Evolutionary conservation across 805 yeast species (phyloP).

Genomic region (Cyberlindnera amylophila): DNA sequence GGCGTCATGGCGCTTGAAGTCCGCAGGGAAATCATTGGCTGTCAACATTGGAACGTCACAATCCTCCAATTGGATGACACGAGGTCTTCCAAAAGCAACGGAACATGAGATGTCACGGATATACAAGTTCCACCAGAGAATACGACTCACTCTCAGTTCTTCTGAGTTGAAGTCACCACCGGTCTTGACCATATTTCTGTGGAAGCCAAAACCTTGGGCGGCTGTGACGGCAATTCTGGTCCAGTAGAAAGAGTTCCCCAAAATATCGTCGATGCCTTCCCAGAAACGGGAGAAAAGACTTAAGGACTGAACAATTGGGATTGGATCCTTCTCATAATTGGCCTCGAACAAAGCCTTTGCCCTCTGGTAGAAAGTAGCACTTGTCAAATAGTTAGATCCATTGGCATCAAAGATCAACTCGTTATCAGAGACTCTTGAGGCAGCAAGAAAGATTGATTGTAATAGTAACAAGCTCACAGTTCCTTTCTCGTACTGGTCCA

Average conservation of each 20-base stretch:
- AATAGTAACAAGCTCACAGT: conserved; percentile 58
- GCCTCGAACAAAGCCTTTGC: conserved; percentile 75
- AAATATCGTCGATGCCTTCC: conserved; percentile 69
- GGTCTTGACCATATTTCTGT: conserved; percentile 42
- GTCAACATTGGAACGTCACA: conserved; percentile 73
- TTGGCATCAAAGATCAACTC: conserved; percentile 45
- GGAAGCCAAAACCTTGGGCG: conserved; percentile 77
- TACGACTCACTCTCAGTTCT: conserved; percentile 50
- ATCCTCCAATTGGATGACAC: conserved; percentile 63
- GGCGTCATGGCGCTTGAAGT: conserved; percentile 46
- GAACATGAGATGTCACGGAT: conserved; percentile 67
- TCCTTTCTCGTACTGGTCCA: conserved; percentile 52
- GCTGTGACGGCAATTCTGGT: conserved; percentile 62
- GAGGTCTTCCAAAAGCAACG: conserved; percentile 72
- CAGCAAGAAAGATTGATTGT: conserved; percentile 67
- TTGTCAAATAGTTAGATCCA: conserved; percentile 46
- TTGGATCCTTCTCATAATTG: conserved; percentile 61
- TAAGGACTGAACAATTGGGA: conserved; percentile 57
- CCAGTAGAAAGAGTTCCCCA: conserved; percentile 67
- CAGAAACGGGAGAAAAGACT: conserved; percentile 63
- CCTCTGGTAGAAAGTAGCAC: conserved; percentile 59
- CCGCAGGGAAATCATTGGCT: conserved; percentile 60
- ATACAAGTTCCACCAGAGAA: conserved; percentile 77
- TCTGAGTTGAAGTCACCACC: conserved; percentile 32
- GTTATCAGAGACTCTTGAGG: conserved; percentile 56